A percentile compares a stretch with the other conserved stretches of the same genome.
Evolutionary conservation across 495 filamentous ascomycete genomes (phyloP).

Genomic region (Stereocaulon alpinum): DNA sequence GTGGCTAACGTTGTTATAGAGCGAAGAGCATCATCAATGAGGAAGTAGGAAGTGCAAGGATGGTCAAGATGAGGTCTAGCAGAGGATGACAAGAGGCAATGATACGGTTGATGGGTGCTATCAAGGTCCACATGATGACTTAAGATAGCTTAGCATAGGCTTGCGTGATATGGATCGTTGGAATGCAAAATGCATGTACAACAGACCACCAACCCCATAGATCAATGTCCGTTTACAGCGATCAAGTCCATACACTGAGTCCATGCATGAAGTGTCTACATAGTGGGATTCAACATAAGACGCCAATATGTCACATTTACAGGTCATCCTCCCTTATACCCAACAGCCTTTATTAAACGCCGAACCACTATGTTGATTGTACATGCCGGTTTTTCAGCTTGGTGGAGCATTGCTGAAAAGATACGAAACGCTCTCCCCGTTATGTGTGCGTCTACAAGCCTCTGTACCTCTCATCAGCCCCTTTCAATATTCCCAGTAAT

Average conservation of each 20-base stretch:
- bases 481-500: too few relatives aligned
- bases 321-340: neutral
- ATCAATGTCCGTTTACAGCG: conserved; percentile 5
- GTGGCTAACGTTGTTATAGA: conserved; percentile 28
- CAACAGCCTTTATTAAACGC: neutral
- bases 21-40: conserved; percentile 91
- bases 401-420: conserved; percentile 80
- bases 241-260: neutral
- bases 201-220: conserved; percentile 11
- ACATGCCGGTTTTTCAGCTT: conserved; percentile 15
- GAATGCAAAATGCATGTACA: conserved; percentile 14
- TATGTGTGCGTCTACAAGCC: conserved; percentile 75
- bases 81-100: neutral
- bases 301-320: neutral
- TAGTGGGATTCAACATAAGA: neutral
- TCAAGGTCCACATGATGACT: neutral
- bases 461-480: conserved; percentile 28
- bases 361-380: neutral
- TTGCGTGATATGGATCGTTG: neutral
- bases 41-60: conserved; percentile 52
- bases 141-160: conserved; percentile 8
- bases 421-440: conserved; percentile 88
- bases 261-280: neutral
- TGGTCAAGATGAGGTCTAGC: neutral
- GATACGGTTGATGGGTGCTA: neutral